Evolutionary conservation across 225 moss, liverwort and hornwort genomes (phyloP).

Genomic region (Bryoerythrophyllum caledonicum): DNA sequence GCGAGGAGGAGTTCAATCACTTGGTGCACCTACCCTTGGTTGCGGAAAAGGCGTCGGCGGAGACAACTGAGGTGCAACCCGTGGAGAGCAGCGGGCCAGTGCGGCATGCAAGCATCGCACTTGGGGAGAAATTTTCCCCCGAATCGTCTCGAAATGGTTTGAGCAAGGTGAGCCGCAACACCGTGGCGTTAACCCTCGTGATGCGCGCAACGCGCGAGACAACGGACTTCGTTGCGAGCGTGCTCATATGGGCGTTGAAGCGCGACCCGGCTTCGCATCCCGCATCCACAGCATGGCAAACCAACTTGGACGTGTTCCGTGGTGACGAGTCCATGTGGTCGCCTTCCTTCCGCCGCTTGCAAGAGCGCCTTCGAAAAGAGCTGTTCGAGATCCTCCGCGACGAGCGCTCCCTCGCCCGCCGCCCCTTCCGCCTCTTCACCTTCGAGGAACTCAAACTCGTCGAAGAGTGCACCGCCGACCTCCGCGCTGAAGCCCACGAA

Average conservation of each 20-base stretch:
- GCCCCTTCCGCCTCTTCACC: constrained; percentile 8
- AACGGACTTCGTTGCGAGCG: constrained; percentile 52
- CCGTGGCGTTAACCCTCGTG: constrained; percentile 33
- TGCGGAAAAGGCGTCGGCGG: neutral
- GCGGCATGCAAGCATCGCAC: constrained; percentile 32
- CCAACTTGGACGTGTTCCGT: constrained; percentile 33
- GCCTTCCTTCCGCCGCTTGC: constrained; percentile 36
- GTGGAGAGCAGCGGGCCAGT: constrained; percentile 1
- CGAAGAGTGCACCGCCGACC: constrained; percentile 14
- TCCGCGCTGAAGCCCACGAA: constrained; percentile 24
- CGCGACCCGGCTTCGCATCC: constrained; percentile 29
- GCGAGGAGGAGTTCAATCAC: constrained; percentile 38
- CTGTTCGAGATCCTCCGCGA: constrained; percentile 34
- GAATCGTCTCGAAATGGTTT: no score
- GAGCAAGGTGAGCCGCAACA: constrained; percentile 11
- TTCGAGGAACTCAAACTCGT: constrained; percentile 46
- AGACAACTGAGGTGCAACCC: neutral
- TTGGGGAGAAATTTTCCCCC: constrained; percentile 30
- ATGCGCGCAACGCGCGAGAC: constrained; percentile 55
- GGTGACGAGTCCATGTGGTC: constrained; percentile 41
- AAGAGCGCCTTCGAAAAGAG: constrained; percentile 44
- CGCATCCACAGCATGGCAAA: constrained; percentile 30
- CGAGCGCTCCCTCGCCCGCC: constrained; percentile 5
- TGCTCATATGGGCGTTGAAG: constrained; percentile 49
- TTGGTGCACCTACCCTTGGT: constrained; percentile 27